Evolutionary conservation across 2,329 filamentous ascomycete genomes (phyloP).

Genomic region (Geosmithia morbida): DNA sequence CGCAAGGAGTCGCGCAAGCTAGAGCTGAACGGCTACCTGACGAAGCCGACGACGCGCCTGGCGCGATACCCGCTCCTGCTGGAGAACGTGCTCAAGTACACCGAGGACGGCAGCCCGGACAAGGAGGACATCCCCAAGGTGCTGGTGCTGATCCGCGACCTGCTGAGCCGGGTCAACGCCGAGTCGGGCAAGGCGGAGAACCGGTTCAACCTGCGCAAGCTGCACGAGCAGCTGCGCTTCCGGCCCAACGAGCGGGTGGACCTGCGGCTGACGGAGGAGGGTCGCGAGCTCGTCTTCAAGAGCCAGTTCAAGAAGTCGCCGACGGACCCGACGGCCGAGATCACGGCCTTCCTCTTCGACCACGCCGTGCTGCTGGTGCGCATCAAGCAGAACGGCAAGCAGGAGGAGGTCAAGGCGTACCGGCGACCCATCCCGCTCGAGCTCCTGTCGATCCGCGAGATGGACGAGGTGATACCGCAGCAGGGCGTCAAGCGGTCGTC

Average conservation of each 20-base stretch:
- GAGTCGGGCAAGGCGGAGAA: constrained; percentile 97
- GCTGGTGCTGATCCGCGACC: constrained; percentile 71
- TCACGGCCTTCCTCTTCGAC: constrained; percentile 91
- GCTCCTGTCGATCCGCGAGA: constrained; percentile 82
- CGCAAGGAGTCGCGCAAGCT: constrained; percentile 94
- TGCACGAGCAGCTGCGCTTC: constrained; percentile 88
- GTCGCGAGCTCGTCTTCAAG: constrained; percentile 87
- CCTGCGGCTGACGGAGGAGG: constrained; percentile 84
- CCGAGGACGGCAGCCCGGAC: constrained; percentile 76
- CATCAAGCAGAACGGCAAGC: constrained; percentile 83
- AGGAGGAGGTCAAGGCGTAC: constrained; percentile 90
- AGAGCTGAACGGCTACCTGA: constrained; percentile 93
- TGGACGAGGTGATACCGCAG: constrained; percentile 87
- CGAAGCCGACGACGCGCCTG: constrained; percentile 89
- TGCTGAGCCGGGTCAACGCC: constrained; percentile 77
- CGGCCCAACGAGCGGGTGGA: constrained; percentile 82
- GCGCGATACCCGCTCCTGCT: constrained; percentile 86
- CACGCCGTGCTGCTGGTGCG: constrained; percentile 87
- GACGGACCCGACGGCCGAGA: constrained; percentile 75
- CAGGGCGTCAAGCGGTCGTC: constrained; percentile 75
- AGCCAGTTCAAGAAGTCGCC: constrained; percentile 85
- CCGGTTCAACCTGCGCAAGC: constrained; percentile 82
- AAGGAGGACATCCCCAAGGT: constrained; percentile 87
- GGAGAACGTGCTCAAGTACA: constrained; percentile 85
- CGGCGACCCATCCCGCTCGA: constrained; percentile 87